phyloP scores from a whole-genome alignment of 2,329 filamentous ascomycete genomes.

The Clonostachys byssicola region DNA sequence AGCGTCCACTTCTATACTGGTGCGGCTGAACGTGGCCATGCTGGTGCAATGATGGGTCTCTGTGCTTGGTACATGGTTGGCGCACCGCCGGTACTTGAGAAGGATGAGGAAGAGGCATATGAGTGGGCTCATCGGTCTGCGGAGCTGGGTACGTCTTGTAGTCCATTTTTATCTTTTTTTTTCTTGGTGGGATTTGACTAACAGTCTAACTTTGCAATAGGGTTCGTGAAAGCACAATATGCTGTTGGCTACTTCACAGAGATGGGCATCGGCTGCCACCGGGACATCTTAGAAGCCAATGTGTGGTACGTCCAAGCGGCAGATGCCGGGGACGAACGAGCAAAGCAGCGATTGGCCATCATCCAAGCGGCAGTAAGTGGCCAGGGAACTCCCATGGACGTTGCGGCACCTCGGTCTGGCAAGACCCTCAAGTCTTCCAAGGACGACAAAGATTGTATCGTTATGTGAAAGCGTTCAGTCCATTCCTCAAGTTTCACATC shows the following conservation, averaged over 20 bases:
- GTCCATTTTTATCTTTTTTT: background rate
- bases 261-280: constrained; percentile 93
- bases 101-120: constrained; percentile 93
- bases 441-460: constrained; percentile 52
- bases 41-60: constrained; percentile 93
- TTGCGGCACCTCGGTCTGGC: constrained; percentile 42
- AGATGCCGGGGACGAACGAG: constrained; percentile 85
- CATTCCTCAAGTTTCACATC: too few species aligned
- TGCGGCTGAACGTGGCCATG: constrained; percentile 79
- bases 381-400: constrained; percentile 49
- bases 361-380: constrained; percentile 78
- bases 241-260: constrained; percentile 96
- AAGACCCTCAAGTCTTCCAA: constrained; percentile 45
- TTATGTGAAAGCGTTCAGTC: constrained; percentile 38
- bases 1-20: constrained; percentile 97
- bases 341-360: constrained; percentile 79
- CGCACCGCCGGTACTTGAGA: constrained; percentile 85
- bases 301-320: constrained; percentile 98
- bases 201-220: constrained; percentile 28
- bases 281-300: constrained; percentile 94
- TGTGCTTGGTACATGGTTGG: constrained; percentile 99
- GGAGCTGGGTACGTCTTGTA: constrained; percentile 64
- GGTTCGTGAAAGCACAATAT: constrained; percentile 76
- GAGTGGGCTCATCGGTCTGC: constrained; percentile 91
- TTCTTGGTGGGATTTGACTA: background rate